Conservation (phyloP, 1,284 basidiomycete species). For the Cryptococcus maquisensis region DNA sequence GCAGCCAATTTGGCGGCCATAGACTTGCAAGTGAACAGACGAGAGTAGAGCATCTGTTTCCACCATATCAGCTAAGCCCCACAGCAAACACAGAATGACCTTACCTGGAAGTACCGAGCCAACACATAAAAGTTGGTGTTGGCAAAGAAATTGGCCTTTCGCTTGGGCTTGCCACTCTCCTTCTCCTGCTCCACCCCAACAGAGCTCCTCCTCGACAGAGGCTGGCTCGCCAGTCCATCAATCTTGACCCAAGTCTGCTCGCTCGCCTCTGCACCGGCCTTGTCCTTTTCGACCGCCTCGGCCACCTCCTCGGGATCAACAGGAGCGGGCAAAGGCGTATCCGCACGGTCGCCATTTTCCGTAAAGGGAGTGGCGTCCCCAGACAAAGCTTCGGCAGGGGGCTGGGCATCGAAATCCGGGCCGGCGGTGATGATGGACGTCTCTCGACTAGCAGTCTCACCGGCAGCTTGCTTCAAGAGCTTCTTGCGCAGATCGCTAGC, state of each 20-base stretch:
- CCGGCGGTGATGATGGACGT: constrained; percentile 46
- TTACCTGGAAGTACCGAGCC: constrained; percentile 78
- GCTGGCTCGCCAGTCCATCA: constrained; percentile 36
- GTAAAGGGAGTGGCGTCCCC: constrained; percentile 31
- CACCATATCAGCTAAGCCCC: not conserved
- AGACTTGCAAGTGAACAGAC: constrained; percentile 74
- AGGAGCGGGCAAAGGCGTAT: constrained; percentile 35
- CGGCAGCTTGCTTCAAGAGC: constrained; percentile 59
- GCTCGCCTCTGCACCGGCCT: constrained; percentile 35
- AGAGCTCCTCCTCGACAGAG: constrained; percentile 18
- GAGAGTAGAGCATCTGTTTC: constrained; percentile 74
- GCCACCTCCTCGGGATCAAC: constrained; percentile 43
- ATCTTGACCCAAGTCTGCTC: constrained; percentile 53
- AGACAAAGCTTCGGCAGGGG: constrained; percentile 10
- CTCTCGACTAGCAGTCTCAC: constrained; percentile 62
- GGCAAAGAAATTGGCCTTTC: constrained; percentile 67
- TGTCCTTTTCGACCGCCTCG: constrained; percentile 47
- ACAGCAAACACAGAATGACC: constrained; percentile 24
- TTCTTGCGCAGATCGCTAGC: constrained; percentile 72
- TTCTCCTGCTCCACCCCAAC: constrained; percentile 9
- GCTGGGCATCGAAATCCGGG: constrained; percentile 28
- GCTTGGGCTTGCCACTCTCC: constrained; percentile 20
- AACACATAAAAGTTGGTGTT: constrained; percentile 92
- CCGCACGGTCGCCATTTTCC: constrained; percentile 30
- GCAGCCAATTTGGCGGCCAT: constrained; percentile 55